Evolutionary conservation across 2,329 filamentous ascomycete species (phyloP).

Genomic region (Anisogramma anomala): DNA sequence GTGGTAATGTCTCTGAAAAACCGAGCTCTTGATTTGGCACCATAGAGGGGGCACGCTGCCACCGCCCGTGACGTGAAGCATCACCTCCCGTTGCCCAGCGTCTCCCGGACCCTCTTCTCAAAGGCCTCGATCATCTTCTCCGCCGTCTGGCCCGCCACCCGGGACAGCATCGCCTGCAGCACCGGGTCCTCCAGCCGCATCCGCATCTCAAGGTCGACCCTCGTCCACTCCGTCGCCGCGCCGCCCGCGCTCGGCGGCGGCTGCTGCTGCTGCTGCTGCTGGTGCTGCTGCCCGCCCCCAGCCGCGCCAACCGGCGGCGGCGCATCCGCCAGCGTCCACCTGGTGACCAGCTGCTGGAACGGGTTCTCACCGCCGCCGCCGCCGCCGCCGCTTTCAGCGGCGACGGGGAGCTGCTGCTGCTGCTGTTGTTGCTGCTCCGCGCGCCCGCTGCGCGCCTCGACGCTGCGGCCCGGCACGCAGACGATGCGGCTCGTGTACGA

Average conservation of each 20-base stretch:
- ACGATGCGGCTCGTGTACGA: conserved; percentile 69
- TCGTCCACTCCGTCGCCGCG: conserved; percentile 48
- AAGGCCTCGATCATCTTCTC: conserved; percentile 88
- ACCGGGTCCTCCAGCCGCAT: conserved; percentile 85
- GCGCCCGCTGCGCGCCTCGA: conserved; percentile 65
- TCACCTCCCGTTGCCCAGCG: conserved; percentile 30
- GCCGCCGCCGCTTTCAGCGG: too few relatives aligned
- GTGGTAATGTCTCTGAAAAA: too few relatives aligned
- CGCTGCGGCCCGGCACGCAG: conserved; percentile 60
- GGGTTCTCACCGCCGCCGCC: conserved; percentile 13
- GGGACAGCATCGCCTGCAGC: conserved; percentile 69
- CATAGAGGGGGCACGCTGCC: too few relatives aligned
- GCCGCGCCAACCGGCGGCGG: conserved; percentile 20
- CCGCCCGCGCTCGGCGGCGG: too few relatives aligned
- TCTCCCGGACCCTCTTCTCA: conserved; percentile 60
- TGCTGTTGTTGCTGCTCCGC: too few relatives aligned
- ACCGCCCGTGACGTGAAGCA: too few relatives aligned
- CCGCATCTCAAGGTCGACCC: conserved; percentile 63
- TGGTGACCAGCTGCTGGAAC: conserved; percentile 57
- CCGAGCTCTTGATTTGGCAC: too few relatives aligned
- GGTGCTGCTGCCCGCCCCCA: conserved; percentile 10
- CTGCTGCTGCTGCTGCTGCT: too few relatives aligned
- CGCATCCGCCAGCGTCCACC: conserved; percentile 49
- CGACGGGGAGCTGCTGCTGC: too few relatives aligned
- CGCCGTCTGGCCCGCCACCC: conserved; percentile 74